Evolutionary conservation across 2,329 filamentous ascomycete species (phyloP).

Genomic region (Ophiostoma montium): DNA sequence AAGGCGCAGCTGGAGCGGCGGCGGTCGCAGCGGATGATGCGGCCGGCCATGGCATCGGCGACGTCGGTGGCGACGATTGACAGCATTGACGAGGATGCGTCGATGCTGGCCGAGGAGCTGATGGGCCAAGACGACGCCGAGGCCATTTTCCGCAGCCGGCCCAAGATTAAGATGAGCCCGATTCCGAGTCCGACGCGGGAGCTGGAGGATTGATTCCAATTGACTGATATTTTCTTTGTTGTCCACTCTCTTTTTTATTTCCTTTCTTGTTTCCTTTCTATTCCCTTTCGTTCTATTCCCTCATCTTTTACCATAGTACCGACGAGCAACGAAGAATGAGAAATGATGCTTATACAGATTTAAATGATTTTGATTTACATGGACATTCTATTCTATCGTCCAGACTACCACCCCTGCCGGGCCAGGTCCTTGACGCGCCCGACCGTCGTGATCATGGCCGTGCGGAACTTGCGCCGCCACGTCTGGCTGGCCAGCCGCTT

Average conservation of each 20-base stretch:
- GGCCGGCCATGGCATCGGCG: constrained; percentile 13
- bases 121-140: constrained; percentile 65
- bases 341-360: neutral
- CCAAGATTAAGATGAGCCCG: constrained; percentile 66
- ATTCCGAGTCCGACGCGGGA: constrained; percentile 29
- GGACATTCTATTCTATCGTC: neutral
- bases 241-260: neutral
- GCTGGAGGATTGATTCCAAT: constrained; percentile 1
- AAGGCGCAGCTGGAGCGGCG: constrained; percentile 45
- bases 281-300: neutral
- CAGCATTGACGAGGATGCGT: constrained; percentile 28
- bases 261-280: neutral
- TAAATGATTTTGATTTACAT: neutral
- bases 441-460: constrained; percentile 51
- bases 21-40: constrained; percentile 33
- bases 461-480: constrained; percentile 55
- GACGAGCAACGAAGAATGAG: neutral
- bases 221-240: neutral
- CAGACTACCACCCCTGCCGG: constrained; percentile 72
- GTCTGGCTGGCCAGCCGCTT: constrained; percentile 59
- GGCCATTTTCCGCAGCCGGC: constrained; percentile 72
- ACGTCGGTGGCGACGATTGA: constrained; percentile 15
- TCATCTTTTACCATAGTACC: no score
- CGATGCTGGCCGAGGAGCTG: constrained; percentile 51
- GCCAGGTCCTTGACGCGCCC: constrained; percentile 54